phyloP scores from a whole-genome alignment of 805 yeast genomes.

The Vanderwaltozyma verrucispora region DNA sequence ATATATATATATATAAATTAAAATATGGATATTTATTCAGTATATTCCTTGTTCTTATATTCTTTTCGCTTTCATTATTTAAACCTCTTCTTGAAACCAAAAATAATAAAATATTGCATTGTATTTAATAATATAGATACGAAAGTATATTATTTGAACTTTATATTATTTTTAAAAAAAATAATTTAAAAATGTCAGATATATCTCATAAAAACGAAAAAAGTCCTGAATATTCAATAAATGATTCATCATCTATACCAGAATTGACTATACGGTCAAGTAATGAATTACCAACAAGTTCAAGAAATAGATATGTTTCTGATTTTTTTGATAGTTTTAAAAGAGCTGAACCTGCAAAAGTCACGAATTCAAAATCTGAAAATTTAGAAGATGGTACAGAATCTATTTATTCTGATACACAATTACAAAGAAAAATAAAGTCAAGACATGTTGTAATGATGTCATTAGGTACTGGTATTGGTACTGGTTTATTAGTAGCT shows the following conservation, averaged over 20 bases:
- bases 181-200: conserved; percentile 1
- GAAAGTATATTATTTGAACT: too few relatives aligned
- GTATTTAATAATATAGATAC: not conserved
- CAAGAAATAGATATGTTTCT: not conserved
- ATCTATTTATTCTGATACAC: conserved; percentile 5
- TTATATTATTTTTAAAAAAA: too few relatives aligned
- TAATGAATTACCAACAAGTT: not conserved
- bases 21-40: too few relatives aligned
- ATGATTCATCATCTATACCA: not conserved
- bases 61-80: too few relatives aligned
- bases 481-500: conserved; percentile 58
- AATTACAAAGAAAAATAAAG: conserved; percentile 14
- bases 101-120: not conserved
- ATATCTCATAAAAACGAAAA: not conserved
- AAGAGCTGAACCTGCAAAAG: conserved; percentile 6
- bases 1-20: too few relatives aligned
- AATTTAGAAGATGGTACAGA: conserved; percentile 9
- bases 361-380: not conserved
- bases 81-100: too few relatives aligned
- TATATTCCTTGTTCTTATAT: too few relatives aligned
- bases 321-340: conserved; percentile 19
- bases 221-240: conserved; percentile 1
- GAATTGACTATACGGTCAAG: not conserved
- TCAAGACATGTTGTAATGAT: conserved; percentile 55
- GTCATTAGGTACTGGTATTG: conserved; percentile 77